Base-by-base conservation (phyloP, 2,329 filamentous ascomycete species). In the Pseudogymnoascus sp. region DNA sequence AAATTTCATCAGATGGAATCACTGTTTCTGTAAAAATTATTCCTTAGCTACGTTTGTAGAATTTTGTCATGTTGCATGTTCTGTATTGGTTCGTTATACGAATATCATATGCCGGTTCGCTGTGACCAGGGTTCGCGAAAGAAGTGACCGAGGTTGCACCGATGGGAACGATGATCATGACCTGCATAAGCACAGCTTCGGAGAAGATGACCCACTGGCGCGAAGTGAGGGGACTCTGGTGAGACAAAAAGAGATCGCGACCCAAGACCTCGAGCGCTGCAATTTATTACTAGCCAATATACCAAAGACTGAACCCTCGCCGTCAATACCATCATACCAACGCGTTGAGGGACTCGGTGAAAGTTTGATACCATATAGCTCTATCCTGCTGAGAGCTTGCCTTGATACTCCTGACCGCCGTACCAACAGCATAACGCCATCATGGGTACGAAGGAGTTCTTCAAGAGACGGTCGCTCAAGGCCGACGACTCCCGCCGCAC, bases 401-500 rank as follows among this genome's bases (percentile, higher is more conserved):
- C 21, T 17, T 54, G 29, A 9, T 54, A 33, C 26, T 17, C n/a
- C 11, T 54, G 21, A 21, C 21, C 29, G 13, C 44, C 24, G 44
- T 24, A 31, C 17, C 31, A 33, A 9, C 47, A 54, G 3, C 26
- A 33, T 17, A 17, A 17, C 44, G 26, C n/a, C 5, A 54, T 7
- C 26, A 54, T 54, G 47, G 47, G 26, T 3, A 33, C n/a, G 4
- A 31, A 2, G 29, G 44, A 7, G 5, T 54, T 54, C 47, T 54
- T 54, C 29, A 54, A 54, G 26, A 50, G 26, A 54, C 47, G 47
- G 5, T 33, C 47, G 11, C 47, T 54, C 8, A 54, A 54, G 47
- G 36, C 58, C 24, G 44, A 61, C 37, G 59, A 61, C 44, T 26
- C 50, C 44, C 26, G n/a, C 21, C 35, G 63, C 33, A 77, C 76